phyloP scores from a whole-genome alignment of 176 grass and related monocot species.

The Miscanthus lutarioriparius region DNA sequence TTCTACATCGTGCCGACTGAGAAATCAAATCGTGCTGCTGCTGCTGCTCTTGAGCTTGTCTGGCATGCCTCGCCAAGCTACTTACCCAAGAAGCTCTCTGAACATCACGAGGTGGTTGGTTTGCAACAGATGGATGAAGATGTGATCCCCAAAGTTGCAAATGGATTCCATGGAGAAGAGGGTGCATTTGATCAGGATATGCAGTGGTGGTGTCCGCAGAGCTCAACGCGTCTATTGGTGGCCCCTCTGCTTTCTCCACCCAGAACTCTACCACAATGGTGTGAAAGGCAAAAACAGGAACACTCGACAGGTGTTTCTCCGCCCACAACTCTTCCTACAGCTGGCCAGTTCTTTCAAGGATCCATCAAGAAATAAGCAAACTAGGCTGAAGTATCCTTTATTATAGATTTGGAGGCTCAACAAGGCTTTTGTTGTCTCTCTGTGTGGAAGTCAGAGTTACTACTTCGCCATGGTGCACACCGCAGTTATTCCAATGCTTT shows the following conservation, averaged over 20 bases:
- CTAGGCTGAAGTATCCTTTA: no score
- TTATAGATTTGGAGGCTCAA: no score
- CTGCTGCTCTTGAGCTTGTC: background rate
- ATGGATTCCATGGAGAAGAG: background rate
- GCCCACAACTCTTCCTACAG: no score
- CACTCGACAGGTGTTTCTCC: background rate
- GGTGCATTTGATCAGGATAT: background rate
- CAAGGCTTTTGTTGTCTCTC: no score
- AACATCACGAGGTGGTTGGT: constrained; percentile 19
- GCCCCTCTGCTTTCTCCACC: constrained; percentile 24
- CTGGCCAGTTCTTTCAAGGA: no score
- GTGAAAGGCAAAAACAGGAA: background rate
- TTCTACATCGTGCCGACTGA: constrained; percentile 7
- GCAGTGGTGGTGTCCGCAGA: constrained; percentile 26
- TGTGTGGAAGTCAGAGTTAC: no score
- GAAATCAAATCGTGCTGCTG: background rate
- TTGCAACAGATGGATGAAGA: background rate
- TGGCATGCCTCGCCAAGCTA: background rate
- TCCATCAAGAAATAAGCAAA: no score
- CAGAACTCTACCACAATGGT: constrained; percentile 10
- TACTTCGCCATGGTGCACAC: no score
- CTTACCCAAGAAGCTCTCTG: constrained; percentile 32
- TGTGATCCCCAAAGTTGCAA: background rate
- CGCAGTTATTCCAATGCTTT: no score
- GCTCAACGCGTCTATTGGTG: constrained; percentile 22